Evolutionary conservation across 768 basidiomycete genomes (phyloP).

Genomic region (Dictyophora rubrovolvata): DNA sequence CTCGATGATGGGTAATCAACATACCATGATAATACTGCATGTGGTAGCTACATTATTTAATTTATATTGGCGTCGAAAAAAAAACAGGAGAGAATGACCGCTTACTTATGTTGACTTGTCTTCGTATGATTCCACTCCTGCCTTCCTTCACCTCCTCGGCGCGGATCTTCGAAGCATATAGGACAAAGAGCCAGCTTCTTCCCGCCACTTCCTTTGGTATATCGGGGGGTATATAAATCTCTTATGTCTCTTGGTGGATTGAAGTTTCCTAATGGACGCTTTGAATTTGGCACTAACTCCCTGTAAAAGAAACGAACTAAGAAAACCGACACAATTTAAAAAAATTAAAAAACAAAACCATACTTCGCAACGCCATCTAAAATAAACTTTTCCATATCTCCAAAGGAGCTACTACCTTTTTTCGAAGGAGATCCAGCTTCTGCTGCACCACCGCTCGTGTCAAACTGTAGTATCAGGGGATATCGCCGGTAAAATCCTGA

Average conservation of each 20-base stretch:
- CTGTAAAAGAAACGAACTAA: neutral
- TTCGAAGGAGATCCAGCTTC: neutral
- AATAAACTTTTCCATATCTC: neutral
- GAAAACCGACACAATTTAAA: neutral
- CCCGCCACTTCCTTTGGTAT: conserved; percentile 57
- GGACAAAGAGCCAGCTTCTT: conserved; percentile 73
- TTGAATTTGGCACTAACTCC: neutral
- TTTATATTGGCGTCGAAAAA: neutral
- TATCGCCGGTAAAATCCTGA: conserved; percentile 5
- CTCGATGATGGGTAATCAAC: conserved; percentile 7
- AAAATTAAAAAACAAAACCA: neutral
- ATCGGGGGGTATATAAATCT: conserved; percentile 73
- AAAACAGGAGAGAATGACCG: neutral
- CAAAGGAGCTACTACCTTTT: neutral
- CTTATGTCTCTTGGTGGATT: conserved; percentile 50
- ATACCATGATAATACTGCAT: conserved; percentile 74
- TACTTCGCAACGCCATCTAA: neutral
- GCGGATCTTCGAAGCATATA: conserved; percentile 51
- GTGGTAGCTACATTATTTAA: conserved; percentile 48
- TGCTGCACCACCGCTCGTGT: neutral
- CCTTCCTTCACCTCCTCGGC: conserved; percentile 55
- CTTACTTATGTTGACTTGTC: conserved; percentile 12
- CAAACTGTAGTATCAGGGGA: conserved; percentile 6
- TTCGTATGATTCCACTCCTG: conserved; percentile 39
- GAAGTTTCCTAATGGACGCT: conserved; percentile 19